Conservation (phyloP, 331 rosid species). For the Saraca asoca region DNA sequence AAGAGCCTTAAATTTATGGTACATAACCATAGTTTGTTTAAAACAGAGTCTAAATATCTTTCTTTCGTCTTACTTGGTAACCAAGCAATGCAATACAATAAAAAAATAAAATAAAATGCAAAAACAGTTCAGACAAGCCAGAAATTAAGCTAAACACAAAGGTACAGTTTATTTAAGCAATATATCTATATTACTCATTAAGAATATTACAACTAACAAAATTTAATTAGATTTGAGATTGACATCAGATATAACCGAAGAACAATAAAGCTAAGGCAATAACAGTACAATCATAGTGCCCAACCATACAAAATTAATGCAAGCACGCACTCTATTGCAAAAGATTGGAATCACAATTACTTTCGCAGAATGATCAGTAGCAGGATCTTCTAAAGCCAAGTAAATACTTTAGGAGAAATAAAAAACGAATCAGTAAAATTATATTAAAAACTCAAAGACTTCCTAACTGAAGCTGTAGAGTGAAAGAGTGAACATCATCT, state of each 20-base stretch:
- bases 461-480: slow-evolving; percentile 7
- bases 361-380: slow-evolving; percentile 15
- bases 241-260: slow-evolving; percentile 9
- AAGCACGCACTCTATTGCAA: not conserved
- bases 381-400: slow-evolving; percentile 28
- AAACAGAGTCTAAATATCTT: slow-evolving; percentile 3
- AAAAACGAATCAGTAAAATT: not conserved
- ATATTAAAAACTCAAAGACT: slow-evolving; percentile 12
- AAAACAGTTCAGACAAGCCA: slow-evolving; percentile 1
- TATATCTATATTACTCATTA: slow-evolving; percentile 17
- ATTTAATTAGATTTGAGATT: not conserved
- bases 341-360: slow-evolving; percentile 6
- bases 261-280: not conserved
- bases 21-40: slow-evolving; percentile 20
- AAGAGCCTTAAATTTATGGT: not conserved
- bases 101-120: not conserved
- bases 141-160: not conserved
- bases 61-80: slow-evolving; percentile 16
- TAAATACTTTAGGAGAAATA: slow-evolving; percentile 1
- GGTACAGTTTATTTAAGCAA: slow-evolving; percentile 10
- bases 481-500: too few species aligned
- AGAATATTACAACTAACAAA: slow-evolving; percentile 13
- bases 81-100: slow-evolving; percentile 2
- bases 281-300: not conserved
- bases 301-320: slow-evolving; percentile 7